phyloP scores from a whole-genome alignment of 176 grass and related monocot genomes.

The Aegilops sharonensis region DNA sequence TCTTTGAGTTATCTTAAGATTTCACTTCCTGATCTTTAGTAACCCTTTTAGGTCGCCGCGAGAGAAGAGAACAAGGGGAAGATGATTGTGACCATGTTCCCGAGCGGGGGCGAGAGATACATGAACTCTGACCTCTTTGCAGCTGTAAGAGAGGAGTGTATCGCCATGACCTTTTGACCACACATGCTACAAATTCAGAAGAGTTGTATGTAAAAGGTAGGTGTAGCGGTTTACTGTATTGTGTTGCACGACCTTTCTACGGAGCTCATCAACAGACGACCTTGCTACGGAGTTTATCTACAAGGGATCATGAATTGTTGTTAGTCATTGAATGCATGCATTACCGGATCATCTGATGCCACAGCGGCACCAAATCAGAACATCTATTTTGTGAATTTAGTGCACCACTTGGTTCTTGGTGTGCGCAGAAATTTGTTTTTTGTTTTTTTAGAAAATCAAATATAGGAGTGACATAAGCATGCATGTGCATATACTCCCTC shows the following conservation, averaged over 20 bases:
- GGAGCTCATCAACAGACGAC: not conserved
- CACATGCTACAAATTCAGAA: not conserved
- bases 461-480: no score
- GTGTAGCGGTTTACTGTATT: not conserved
- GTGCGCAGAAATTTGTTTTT: no score
- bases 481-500: no score
- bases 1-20: not conserved
- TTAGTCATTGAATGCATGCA: not conserved
- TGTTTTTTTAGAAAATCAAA: no score
- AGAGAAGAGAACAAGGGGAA: slow-evolving; percentile 52
- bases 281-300: not conserved
- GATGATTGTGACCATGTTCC: slow-evolving; percentile 56
- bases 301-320: not conserved
- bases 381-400: not conserved
- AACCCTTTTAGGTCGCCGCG: slow-evolving; percentile 9
- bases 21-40: not conserved
- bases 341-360: not conserved
- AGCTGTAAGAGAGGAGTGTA: slow-evolving; percentile 42
- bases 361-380: not conserved
- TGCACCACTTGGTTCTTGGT: no score
- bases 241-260: not conserved
- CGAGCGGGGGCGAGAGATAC: slow-evolving; percentile 49
- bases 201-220: not conserved
- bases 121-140: slow-evolving; percentile 50
- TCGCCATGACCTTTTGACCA: slow-evolving; percentile 42